These are phyloP conservation scores for Akanthomyces lecanii DNA, from an alignment of 2,329 filamentous ascomycete genomes.

Conservation along the genomic window DNA sequence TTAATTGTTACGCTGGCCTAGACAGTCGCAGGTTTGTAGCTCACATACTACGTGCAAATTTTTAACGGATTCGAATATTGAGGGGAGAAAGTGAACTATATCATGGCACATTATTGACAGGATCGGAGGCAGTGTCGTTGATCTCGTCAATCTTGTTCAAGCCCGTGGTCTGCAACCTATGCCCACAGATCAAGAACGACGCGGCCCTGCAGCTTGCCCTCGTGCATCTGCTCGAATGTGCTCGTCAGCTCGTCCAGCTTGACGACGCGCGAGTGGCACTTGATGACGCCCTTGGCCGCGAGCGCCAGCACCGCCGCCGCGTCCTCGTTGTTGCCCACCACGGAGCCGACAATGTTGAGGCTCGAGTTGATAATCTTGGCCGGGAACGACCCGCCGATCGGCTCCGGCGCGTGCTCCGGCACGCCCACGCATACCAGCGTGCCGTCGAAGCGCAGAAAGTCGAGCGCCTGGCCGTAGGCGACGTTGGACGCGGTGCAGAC, in stretches of 20 bases:
- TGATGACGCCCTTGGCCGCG: conserved; percentile 11
- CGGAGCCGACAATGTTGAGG: conserved; percentile 44
- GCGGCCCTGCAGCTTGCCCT: conserved; percentile 16
- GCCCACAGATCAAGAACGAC: conserved; percentile 16
- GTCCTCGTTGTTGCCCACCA: conserved; percentile 47
- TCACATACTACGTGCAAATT: no score
- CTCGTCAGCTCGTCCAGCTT: conserved; percentile 15
- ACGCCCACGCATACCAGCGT: conserved; percentile 28
- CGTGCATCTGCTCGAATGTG: conserved; percentile 15
- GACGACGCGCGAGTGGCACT: conserved; percentile 9
- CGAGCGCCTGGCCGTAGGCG: conserved; percentile 23
- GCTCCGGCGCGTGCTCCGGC: conserved; percentile 22
- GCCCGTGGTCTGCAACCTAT: not conserved
- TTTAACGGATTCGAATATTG: not conserved
- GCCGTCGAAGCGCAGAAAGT: conserved; percentile 26
- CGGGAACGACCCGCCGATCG: conserved; percentile 43
- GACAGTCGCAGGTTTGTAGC: no score
- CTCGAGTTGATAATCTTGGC: conserved; percentile 37
- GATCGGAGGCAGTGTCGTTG: not conserved
- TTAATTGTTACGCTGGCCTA: not conserved
- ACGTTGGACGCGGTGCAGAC: conserved; percentile 24
- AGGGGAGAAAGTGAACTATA: not conserved
- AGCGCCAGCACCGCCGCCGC: conserved; percentile 26
- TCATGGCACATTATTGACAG: not conserved
- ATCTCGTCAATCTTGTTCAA: not conserved